A percentile compares a stretch with the other conserved stretches of the same genome.
Conservation (phyloP, 768 basidiomycete genomes). For the Lepiota subincarnata region DNA sequence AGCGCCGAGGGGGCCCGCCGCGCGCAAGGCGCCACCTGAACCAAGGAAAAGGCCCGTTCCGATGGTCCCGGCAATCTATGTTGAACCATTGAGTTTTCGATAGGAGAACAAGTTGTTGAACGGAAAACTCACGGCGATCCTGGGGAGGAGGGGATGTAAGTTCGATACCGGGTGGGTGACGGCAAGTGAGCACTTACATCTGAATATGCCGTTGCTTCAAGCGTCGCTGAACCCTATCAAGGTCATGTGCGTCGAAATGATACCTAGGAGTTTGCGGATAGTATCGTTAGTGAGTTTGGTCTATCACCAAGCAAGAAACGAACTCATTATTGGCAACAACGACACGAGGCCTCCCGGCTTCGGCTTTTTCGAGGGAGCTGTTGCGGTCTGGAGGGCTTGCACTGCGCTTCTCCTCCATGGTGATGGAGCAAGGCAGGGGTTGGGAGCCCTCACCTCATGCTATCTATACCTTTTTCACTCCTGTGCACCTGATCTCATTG, state of each 20-base stretch:
- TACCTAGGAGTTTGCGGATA: conserved; percentile 21
- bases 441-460: background rate
- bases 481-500: background rate
- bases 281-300: background rate
- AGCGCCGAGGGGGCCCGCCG: conserved; percentile 65
- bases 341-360: background rate
- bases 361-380: conserved; percentile 19
- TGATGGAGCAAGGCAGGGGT: conserved; percentile 10
- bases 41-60: conserved; percentile 75
- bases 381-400: conserved; percentile 14
- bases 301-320: conserved; percentile 1
- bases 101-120: background rate
- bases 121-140: conserved; percentile 55
- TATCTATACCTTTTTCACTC: conserved; percentile 1
- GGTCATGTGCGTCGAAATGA: conserved; percentile 56
- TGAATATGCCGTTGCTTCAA: conserved; percentile 78
- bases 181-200: conserved; percentile 43
- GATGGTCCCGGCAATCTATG: conserved; percentile 68
- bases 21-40: conserved; percentile 55
- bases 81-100: background rate
- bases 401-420: conserved; percentile 18
- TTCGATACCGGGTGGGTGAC: background rate
- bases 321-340: conserved; percentile 18
- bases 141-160: conserved; percentile 17
- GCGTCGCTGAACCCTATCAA: conserved; percentile 68